These are phyloP conservation scores for Fusarium citri DNA, from an alignment of 2,329 filamentous ascomycete genomes.

Conservation along the genomic window DNA sequence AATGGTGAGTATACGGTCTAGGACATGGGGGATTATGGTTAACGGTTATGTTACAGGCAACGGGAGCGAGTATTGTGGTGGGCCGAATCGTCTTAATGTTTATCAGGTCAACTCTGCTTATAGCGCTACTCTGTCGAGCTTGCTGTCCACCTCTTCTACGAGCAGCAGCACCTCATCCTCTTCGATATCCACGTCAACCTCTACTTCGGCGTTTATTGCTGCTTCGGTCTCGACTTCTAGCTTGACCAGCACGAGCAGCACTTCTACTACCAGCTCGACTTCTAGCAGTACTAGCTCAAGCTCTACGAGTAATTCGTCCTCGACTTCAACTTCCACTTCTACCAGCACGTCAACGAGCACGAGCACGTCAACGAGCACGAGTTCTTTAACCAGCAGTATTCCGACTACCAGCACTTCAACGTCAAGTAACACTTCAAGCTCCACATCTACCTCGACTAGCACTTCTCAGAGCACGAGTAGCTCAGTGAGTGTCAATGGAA, in stretches of 20 bases:
- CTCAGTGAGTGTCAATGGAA: neutral
- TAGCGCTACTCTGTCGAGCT: slow-evolving; percentile 5
- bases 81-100: slow-evolving; percentile 50
- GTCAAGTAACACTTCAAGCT: neutral
- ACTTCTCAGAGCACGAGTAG: neutral
- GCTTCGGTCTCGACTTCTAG: neutral
- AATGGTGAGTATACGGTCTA: slow-evolving; percentile 36
- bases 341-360: neutral
- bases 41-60: slow-evolving; percentile 41
- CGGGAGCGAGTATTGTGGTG: slow-evolving; percentile 53
- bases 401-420: neutral
- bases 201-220: accelerated
- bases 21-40: accelerated
- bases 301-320: neutral
- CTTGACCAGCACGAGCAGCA: neutral
- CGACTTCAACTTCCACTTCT: no score
- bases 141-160: neutral
- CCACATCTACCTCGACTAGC: neutral
- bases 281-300: neutral
- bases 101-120: slow-evolving; percentile 45
- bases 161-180: neutral
- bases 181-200: accelerated
- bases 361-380: neutral
- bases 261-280: accelerated
- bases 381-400: accelerated